Conservation (phyloP, 139 green algal species). For the Auxenochlorella pyrenoidosa region DNA sequence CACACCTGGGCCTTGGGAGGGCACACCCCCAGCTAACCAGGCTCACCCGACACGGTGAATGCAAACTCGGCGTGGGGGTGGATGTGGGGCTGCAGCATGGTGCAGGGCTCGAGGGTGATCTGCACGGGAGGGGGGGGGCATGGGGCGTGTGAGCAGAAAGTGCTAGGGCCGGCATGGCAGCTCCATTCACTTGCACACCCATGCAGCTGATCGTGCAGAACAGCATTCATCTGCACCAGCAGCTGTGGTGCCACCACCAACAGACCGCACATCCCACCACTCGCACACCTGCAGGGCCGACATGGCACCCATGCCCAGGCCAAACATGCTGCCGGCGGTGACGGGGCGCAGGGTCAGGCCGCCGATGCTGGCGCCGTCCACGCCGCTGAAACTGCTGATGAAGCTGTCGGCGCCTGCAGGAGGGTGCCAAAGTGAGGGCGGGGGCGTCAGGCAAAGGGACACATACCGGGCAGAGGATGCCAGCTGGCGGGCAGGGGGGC, state of each 20-base stretch:
- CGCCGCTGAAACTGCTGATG: neutral
- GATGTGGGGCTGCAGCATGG: conserved; percentile 18
- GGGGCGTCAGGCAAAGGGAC: too few relatives aligned
- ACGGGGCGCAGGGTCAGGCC: conserved; percentile 1
- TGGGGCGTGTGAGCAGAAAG: too few relatives aligned
- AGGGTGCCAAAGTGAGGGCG: neutral
- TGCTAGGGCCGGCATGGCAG: too few relatives aligned
- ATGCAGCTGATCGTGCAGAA: too few relatives aligned
- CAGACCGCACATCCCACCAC: too few relatives aligned
- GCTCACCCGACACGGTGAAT: conserved; percentile 3
- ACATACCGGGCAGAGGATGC: too few relatives aligned
- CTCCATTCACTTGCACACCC: too few relatives aligned
- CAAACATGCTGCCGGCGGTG: neutral
- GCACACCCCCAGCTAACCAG: neutral
- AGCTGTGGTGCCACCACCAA: too few relatives aligned
- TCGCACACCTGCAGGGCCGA: conserved; percentile 6
- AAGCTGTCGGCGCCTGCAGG: neutral
- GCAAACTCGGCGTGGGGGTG: conserved; percentile 23
- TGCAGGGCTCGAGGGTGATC: conserved; percentile 20
- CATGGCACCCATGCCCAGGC: neutral
- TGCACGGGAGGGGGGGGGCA: neutral
- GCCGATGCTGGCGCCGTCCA: neutral
- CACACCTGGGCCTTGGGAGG: too few relatives aligned
- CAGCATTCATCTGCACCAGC: too few relatives aligned
- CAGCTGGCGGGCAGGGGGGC: neutral